phyloP scores from a whole-genome alignment of 129 eudicot genomes.

The Artemisia tridentata region DNA sequence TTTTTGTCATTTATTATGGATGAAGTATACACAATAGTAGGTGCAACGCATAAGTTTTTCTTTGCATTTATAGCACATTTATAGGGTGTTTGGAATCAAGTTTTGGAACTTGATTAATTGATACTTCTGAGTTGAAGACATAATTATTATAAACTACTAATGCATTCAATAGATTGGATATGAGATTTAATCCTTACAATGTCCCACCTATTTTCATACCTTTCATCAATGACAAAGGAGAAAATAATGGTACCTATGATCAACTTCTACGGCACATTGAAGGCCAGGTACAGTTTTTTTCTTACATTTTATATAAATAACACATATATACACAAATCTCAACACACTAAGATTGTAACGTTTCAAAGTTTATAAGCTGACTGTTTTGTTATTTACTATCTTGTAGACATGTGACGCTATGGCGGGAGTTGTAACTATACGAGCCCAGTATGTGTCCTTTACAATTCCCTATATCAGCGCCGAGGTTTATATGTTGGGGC shows the following conservation, averaged over 20 bases:
- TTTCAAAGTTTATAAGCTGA: too few relatives aligned
- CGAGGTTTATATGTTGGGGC: constrained; percentile 20
- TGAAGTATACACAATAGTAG: too few relatives aligned
- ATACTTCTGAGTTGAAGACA: too few relatives aligned
- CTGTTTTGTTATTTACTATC: background rate
- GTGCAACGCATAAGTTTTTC: too few relatives aligned
- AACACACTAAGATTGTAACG: background rate
- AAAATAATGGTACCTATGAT: constrained; percentile 12
- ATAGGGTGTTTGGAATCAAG: too few relatives aligned
- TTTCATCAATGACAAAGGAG: constrained; percentile 6
- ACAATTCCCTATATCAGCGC: constrained; percentile 16
- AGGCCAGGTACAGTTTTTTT: too few relatives aligned
- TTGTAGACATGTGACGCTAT: constrained; percentile 14
- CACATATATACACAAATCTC: background rate
- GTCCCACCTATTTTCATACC: constrained; percentile 16
- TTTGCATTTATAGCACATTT: too few relatives aligned
- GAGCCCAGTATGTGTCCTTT: constrained; percentile 1
- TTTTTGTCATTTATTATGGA: too few relatives aligned
- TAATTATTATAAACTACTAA: too few relatives aligned
- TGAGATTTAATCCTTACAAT: too few relatives aligned
- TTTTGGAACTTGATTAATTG: too few relatives aligned
- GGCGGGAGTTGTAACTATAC: constrained; percentile 19
- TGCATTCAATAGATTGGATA: too few relatives aligned
- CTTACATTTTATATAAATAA: background rate
- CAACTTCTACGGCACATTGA: constrained; percentile 5